Conservation (phyloP, 345 rosid species). For the Acer negundo region DNA sequence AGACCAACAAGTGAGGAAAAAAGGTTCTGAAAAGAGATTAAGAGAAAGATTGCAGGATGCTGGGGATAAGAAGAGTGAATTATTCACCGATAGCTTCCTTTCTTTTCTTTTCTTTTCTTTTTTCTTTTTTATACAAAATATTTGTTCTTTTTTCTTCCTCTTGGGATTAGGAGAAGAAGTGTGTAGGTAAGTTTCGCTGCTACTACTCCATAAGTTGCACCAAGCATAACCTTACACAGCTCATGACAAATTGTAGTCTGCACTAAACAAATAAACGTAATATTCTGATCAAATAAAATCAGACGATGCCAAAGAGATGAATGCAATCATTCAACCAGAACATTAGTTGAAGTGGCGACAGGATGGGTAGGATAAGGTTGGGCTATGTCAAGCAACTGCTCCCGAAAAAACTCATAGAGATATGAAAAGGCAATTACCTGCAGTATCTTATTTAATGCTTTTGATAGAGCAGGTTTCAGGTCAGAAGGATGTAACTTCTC, state of each 20-base stretch:
- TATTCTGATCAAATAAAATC: neutral
- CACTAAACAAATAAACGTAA: neutral
- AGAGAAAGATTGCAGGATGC: neutral
- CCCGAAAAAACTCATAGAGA: neutral
- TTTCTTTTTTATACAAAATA: too few species aligned
- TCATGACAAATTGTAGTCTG: neutral
- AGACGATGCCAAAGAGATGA: neutral
- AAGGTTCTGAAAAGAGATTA: too few species aligned
- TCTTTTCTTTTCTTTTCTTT: too few species aligned
- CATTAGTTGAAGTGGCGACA: neutral
- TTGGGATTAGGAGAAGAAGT: neutral
- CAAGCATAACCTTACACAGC: neutral
- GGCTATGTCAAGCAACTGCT: neutral
- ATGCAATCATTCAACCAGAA: neutral
- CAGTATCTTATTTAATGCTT: conserved; percentile 66
- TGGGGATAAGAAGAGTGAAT: neutral
- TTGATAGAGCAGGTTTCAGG: conserved; percentile 68
- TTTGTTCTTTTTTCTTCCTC: neutral
- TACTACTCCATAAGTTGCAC: too few species aligned
- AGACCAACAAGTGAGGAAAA: too few species aligned
- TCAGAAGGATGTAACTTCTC: conserved; percentile 74
- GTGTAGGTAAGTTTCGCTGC: too few species aligned
- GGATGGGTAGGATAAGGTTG: neutral
- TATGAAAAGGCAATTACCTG: conserved; percentile 43
- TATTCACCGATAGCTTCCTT: neutral